These are phyloP conservation scores for Rhodotorula sp. DNA, from an alignment of 1,284 basidiomycete species.

Conservation along the genomic window DNA sequence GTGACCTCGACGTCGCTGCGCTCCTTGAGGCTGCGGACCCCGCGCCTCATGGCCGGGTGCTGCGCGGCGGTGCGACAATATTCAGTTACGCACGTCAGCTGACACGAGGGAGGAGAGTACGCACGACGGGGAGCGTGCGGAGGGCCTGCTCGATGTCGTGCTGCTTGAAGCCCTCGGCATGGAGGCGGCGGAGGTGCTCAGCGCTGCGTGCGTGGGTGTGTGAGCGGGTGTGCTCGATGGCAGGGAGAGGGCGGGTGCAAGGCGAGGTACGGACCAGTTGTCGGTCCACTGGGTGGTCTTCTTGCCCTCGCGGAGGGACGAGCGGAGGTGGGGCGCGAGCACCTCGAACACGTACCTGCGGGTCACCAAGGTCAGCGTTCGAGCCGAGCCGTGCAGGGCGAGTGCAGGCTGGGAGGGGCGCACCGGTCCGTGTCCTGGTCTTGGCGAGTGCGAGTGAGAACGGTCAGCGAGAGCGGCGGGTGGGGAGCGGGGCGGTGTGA, in stretches of 20 bases:
- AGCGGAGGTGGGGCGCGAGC: conserved; percentile 77
- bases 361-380: background rate
- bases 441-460: too few species aligned
- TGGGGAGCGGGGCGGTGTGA: background rate
- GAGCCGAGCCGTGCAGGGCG: fast-evolving
- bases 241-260: background rate
- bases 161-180: conserved; percentile 66
- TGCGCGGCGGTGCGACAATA: conserved; percentile 49
- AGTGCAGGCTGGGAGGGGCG: background rate
- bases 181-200: conserved; percentile 59
- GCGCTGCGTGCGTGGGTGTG: conserved; percentile 29
- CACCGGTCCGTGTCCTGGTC: conserved; percentile 93
- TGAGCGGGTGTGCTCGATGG: background rate
- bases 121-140: conserved; percentile 79
- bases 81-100: background rate
- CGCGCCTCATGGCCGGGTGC: conserved; percentile 96
- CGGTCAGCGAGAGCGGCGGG: conserved; percentile 49
- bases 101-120: conserved; percentile 52
- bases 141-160: conserved; percentile 78
- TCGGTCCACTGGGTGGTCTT: conserved; percentile 84
- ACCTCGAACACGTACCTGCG: conserved; percentile 83
- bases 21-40: conserved; percentile 68
- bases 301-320: conserved; percentile 75
- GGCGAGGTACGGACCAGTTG: conserved; percentile 69
- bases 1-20: conserved; percentile 59